Evolutionary conservation across 768 basidiomycete species (phyloP).

Genomic region (Lactifluus pinguis): DNA sequence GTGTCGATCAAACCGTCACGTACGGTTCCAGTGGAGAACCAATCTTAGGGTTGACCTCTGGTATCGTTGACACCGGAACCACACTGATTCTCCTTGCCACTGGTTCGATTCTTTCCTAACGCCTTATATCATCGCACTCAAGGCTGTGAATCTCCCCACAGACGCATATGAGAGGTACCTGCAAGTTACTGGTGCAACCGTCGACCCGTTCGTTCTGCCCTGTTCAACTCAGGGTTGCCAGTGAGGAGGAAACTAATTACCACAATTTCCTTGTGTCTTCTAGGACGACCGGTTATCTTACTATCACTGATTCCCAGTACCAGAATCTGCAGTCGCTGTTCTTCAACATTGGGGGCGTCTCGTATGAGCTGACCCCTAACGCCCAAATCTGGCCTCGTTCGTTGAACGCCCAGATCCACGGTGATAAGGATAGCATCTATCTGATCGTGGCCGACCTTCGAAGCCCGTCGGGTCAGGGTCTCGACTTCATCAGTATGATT

Average conservation of each 20-base stretch:
- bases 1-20: slow-evolving; percentile 36
- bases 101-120: slow-evolving; percentile 7
- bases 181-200: no score
- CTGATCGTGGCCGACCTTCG: slow-evolving; percentile 23
- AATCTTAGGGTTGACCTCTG: slow-evolving; percentile 31
- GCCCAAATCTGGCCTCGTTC: slow-evolving; percentile 64
- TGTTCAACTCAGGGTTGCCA: no score
- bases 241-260: no score
- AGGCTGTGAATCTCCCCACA: no score
- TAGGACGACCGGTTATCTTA: no score
- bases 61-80: slow-evolving; percentile 47
- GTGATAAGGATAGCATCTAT: slow-evolving; percentile 36
- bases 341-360: no score
- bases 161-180: no score
- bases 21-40: slow-evolving; percentile 26
- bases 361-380: slow-evolving; percentile 30
- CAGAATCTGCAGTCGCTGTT: no score
- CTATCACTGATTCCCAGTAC: no score
- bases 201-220: no score
- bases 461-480: slow-evolving; percentile 21
- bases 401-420: slow-evolving; percentile 50
- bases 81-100: slow-evolving; percentile 48
- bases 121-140: no score
- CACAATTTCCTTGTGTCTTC: no score
- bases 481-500: slow-evolving; percentile 22